Percentiles rank a stretch among this genome's conserved stretches.
Conservation (phyloP, 805 yeast species). For the Candida methanosorbosa region DNA sequence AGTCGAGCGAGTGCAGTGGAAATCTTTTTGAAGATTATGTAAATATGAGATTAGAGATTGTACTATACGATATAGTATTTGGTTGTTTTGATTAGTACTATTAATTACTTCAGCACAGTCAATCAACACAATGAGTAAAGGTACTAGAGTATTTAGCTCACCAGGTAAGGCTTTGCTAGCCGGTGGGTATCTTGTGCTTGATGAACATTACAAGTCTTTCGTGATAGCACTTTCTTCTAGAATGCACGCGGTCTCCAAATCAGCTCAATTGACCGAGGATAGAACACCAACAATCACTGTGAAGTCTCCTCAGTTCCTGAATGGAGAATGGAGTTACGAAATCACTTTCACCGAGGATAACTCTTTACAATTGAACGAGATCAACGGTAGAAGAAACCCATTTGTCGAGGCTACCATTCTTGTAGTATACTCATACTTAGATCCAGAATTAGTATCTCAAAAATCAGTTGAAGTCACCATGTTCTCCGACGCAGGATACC, state of each 20-base stretch:
- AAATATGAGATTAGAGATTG: too few relatives aligned
- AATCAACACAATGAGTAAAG: too few relatives aligned
- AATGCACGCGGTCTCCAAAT: slow-evolving; percentile 63
- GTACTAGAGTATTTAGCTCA: slow-evolving; percentile 65
- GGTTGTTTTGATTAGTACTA: too few relatives aligned
- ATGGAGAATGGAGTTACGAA: slow-evolving; percentile 61
- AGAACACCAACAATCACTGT: slow-evolving; percentile 30
- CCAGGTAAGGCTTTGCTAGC: slow-evolving; percentile 94
- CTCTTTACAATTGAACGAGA: slow-evolving; percentile 10
- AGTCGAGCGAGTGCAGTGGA: too few relatives aligned
- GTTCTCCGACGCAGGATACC: slow-evolving; percentile 84
- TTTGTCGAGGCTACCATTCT: slow-evolving; percentile 60
- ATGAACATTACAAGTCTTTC: slow-evolving; percentile 64
- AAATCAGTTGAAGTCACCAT: slow-evolving; percentile 44
- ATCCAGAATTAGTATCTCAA: slow-evolving; percentile 17
- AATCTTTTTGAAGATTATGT: too few relatives aligned
- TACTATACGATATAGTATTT: too few relatives aligned
- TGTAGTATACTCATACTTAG: slow-evolving; percentile 46
- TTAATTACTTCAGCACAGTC: too few relatives aligned
- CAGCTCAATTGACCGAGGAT: not conserved
- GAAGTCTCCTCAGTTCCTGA: slow-evolving; percentile 67
- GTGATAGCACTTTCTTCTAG: slow-evolving; percentile 85
- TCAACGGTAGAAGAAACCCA: slow-evolving; percentile 42
- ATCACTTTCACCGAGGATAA: slow-evolving; percentile 13
- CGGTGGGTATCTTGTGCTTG: slow-evolving; percentile 90